These are phyloP conservation scores for Cercospora janseana DNA, from an alignment of 2,329 filamentous ascomycete genomes.

Conservation along the genomic window DNA sequence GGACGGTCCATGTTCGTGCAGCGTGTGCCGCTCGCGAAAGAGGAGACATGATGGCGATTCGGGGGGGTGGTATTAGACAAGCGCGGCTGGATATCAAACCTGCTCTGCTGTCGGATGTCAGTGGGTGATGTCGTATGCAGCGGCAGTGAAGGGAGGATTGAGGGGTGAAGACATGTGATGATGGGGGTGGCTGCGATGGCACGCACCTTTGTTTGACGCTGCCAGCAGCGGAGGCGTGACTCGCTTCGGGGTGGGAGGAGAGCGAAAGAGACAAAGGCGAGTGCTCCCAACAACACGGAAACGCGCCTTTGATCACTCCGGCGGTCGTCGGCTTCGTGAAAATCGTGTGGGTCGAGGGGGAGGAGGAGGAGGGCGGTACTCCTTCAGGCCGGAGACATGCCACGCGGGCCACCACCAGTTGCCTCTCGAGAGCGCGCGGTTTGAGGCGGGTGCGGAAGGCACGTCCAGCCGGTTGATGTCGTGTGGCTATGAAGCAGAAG, in stretches of 20 bases:
- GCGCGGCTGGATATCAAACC: slow-evolving; percentile 18
- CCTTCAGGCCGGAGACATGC: slow-evolving; percentile 16
- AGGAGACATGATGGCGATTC: slow-evolving; percentile 29
- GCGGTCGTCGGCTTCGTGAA: background rate
- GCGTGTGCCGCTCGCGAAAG: slow-evolving; percentile 10
- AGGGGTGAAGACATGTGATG: background rate
- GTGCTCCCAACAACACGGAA: background rate
- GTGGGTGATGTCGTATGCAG: slow-evolving; percentile 29
- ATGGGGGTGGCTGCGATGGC: slow-evolving; percentile 7
- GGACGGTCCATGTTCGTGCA: slow-evolving; percentile 16
- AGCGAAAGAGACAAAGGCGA: slow-evolving; percentile 3
- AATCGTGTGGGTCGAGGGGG: background rate
- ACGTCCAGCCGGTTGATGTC: too few species aligned
- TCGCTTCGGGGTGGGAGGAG: slow-evolving; percentile 14
- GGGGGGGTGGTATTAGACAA: slow-evolving; percentile 29
- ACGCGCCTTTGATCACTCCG: background rate
- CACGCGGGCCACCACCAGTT: background rate
- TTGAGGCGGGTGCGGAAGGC: too few species aligned
- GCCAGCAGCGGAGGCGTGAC: slow-evolving; percentile 29
- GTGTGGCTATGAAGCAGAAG: too few species aligned
- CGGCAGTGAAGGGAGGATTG: background rate
- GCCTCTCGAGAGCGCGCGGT: background rate
- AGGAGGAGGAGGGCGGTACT: slow-evolving; percentile 8
- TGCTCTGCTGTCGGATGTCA: slow-evolving; percentile 10
- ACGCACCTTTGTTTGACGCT: slow-evolving; percentile 27